These are phyloP conservation scores for Microbotryum saponariae DNA, from an alignment of 1,284 basidiomycete species.

Conservation along the genomic window DNA sequence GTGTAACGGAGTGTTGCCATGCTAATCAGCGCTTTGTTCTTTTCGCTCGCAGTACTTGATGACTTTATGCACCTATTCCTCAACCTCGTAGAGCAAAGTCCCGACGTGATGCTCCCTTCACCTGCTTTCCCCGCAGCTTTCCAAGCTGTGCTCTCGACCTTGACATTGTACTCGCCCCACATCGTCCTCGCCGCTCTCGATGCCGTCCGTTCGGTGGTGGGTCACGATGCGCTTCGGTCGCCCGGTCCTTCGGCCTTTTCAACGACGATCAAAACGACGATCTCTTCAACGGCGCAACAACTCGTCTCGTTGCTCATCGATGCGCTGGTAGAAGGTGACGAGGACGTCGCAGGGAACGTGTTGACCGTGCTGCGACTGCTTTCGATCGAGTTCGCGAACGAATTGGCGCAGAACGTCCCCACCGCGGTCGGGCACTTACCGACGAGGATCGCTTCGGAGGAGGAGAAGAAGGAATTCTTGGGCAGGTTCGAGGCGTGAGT, in stretches of 20 bases:
- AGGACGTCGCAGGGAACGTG: slow-evolving; percentile 67
- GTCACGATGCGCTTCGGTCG: slow-evolving; percentile 47
- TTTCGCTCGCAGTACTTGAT: slow-evolving; percentile 64
- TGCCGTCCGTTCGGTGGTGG: slow-evolving; percentile 63
- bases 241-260: slow-evolving; percentile 4
- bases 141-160: slow-evolving; percentile 62
- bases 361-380: slow-evolving; percentile 70
- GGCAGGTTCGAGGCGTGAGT: slow-evolving; percentile 63
- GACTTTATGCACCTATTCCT: slow-evolving; percentile 82
- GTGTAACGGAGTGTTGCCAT: too few relatives aligned
- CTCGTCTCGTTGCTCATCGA: slow-evolving; percentile 62
- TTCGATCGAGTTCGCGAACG: slow-evolving; percentile 57
- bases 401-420: slow-evolving; percentile 65
- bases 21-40: not conserved
- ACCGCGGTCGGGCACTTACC: slow-evolving; percentile 65
- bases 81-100: slow-evolving; percentile 59
- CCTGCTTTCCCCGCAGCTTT: slow-evolving; percentile 66
- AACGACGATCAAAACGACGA: slow-evolving; percentile 52
- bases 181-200: slow-evolving; percentile 75
- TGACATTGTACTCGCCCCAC: slow-evolving; percentile 71
- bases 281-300: slow-evolving; percentile 66
- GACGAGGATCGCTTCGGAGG: slow-evolving; percentile 53
- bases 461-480: slow-evolving; percentile 68
- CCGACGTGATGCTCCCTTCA: slow-evolving; percentile 70
- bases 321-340: slow-evolving; percentile 80